phyloP scores from a whole-genome alignment of 2,329 filamentous ascomycete genomes.

The Diaporthe sp. region DNA sequence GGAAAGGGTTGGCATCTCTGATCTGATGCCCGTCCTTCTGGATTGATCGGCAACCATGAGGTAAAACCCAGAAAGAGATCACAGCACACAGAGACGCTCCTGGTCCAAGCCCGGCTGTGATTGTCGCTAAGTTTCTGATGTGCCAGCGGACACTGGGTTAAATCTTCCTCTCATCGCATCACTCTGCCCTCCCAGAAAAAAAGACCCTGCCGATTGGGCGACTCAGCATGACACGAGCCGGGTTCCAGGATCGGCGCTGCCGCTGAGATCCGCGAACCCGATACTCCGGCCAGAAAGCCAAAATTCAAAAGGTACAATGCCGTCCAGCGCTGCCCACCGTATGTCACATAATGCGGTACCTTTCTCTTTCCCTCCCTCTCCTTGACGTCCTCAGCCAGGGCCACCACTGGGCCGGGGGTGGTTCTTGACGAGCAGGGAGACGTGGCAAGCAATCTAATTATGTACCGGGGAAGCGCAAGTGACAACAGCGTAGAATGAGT shows the following conservation, averaged over 20 bases:
- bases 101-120: background rate
- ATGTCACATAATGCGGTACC: background rate
- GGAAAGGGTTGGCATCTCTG: conserved; percentile 23
- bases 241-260: conserved; percentile 35
- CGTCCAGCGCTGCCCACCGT: background rate
- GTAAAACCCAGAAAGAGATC: background rate
- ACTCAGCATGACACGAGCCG: conserved; percentile 35
- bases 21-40: conserved; percentile 12
- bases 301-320: background rate
- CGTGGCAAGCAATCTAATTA: conserved; percentile 13
- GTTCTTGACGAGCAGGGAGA: background rate
- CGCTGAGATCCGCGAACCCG: conserved; percentile 33
- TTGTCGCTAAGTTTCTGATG: background rate
- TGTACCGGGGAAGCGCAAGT: background rate
- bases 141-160: background rate
- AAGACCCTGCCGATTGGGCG: conserved; percentile 12
- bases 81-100: background rate
- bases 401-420: too few species aligned
- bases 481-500: background rate
- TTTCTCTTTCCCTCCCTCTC: background rate
- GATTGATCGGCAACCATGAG: conserved; percentile 7
- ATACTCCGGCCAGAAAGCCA: conserved; percentile 9
- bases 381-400: background rate
- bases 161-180: background rate
- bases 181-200: background rate